A percentile compares a stretch with the other conserved stretches of the same genome.
phyloP scores from a whole-genome alignment of 441 rosid genomes.

The Pelargonium citronellum region DNA sequence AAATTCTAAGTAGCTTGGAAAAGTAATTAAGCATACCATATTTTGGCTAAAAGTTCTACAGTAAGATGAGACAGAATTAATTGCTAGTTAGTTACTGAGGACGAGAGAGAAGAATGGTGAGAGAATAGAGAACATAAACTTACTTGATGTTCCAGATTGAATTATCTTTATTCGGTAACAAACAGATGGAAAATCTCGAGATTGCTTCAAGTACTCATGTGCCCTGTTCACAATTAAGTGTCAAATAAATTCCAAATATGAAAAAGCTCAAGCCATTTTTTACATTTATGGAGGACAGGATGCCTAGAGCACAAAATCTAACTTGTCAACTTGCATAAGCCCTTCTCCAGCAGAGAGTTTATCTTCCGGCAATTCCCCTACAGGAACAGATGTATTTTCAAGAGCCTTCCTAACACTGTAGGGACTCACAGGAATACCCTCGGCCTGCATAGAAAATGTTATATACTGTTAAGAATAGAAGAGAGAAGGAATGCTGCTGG shows the following conservation, averaged over 20 bases:
- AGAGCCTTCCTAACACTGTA: constrained; percentile 80
- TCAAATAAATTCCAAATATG: constrained; percentile 23
- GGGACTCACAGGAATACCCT: constrained; percentile 78
- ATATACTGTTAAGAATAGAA: no score
- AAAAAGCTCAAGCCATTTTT: constrained; percentile 17
- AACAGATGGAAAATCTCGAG: constrained; percentile 50
- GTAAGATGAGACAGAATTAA: not conserved
- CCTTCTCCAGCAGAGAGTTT: constrained; percentile 88
- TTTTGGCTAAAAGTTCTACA: not conserved
- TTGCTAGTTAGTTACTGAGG: not conserved
- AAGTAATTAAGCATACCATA: not conserved
- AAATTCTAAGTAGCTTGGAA: not conserved
- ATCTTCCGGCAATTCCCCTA: constrained; percentile 72
- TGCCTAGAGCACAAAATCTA: constrained; percentile 29
- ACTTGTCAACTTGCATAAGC: constrained; percentile 97
- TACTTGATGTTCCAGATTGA: constrained; percentile 80
- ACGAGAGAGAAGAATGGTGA: not conserved
- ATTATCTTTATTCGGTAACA: constrained; percentile 66
- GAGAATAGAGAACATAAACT: constrained; percentile 23
- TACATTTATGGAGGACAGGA: constrained; percentile 8
- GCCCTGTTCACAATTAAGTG: constrained; percentile 53
- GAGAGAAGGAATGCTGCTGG: no score
- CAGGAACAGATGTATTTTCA: constrained; percentile 73
- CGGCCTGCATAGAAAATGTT: constrained; percentile 52
- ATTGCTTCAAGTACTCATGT: constrained; percentile 58